These are phyloP conservation scores for Nakazawaea wickerhamii DNA, from an alignment of 805 yeast species.

Conservation along the genomic window DNA sequence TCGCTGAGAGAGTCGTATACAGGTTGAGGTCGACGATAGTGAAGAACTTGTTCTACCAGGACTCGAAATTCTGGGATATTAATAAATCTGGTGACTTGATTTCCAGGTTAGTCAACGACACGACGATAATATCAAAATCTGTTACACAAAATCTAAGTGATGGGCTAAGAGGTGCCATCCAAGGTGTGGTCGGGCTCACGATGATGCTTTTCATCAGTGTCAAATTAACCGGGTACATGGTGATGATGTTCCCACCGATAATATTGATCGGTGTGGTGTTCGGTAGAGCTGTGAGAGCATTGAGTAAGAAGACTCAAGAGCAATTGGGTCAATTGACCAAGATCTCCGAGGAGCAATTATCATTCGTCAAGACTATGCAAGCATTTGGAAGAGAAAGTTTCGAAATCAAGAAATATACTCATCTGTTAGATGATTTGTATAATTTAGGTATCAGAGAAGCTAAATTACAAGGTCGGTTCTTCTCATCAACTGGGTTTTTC, in stretches of 20 bases:
- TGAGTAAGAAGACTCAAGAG: conserved; percentile 75
- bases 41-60: conserved; percentile 74
- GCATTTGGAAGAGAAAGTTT: conserved; percentile 79
- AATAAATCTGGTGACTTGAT: conserved; percentile 91
- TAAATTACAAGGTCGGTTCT: conserved; percentile 65
- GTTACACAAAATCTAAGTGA: conserved; percentile 87
- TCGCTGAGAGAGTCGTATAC: conserved; percentile 86
- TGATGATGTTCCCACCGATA: conserved; percentile 77
- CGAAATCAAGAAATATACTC: conserved; percentile 72
- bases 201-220: conserved; percentile 90
- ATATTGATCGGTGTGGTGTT: conserved; percentile 74
- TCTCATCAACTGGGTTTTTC: conserved; percentile 73
- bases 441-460: conserved; percentile 78
- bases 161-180: conserved; percentile 79
- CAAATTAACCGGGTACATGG: conserved; percentile 77
- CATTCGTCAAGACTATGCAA: conserved; percentile 82
- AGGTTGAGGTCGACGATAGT: conserved; percentile 73
- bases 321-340: conserved; percentile 83
- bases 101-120: conserved; percentile 81
- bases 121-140: conserved; percentile 80
- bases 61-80: conserved; percentile 82
- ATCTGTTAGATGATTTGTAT: conserved; percentile 60
- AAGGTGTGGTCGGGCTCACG: conserved; percentile 80
- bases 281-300: conserved; percentile 69
- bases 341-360: conserved; percentile 86